These are phyloP conservation scores for Arbutus unedo DNA, from an alignment of 148 eudicot genomes.

Conservation along the genomic window DNA sequence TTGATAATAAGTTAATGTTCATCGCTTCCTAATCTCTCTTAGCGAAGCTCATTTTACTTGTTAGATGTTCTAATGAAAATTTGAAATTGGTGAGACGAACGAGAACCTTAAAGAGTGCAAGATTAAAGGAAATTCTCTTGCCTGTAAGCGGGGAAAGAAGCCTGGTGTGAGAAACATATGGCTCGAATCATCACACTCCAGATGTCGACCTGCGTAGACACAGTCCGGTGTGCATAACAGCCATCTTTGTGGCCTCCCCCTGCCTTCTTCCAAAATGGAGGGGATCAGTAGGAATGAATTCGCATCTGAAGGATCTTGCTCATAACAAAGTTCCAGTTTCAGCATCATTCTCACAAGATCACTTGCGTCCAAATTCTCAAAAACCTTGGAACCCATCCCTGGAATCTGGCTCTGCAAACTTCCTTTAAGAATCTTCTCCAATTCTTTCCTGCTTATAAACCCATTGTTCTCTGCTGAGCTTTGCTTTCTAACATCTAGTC, in stretches of 20 bases:
- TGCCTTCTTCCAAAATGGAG: conserved; percentile 73
- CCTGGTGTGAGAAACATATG: conserved; percentile 75
- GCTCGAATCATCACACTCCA: conserved; percentile 86
- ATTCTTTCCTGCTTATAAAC: conserved; percentile 60
- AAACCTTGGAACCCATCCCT: conserved; percentile 61
- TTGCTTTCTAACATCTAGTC: conserved; percentile 45
- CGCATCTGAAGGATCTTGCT: conserved; percentile 63
- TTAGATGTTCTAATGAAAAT: not conserved
- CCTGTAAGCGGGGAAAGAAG: conserved; percentile 90
- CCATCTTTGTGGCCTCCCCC: conserved; percentile 73
- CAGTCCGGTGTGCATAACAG: conserved; percentile 49
- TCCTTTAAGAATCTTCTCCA: conserved; percentile 68
- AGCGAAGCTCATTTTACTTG: not conserved
- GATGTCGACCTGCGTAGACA: conserved; percentile 73
- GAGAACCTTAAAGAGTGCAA: not conserved
- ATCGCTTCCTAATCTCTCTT: not conserved
- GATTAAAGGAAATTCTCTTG: conserved; percentile 25
- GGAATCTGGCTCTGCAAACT: conserved; percentile 67
- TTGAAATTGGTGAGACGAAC: not conserved
- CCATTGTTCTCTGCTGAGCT: conserved; percentile 48
- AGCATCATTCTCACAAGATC: conserved; percentile 81
- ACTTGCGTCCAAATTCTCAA: conserved; percentile 52
- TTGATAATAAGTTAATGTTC: not conserved
- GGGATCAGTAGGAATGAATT: conserved; percentile 63
- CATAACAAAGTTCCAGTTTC: conserved; percentile 71